Base-by-base conservation (phyloP, 2,329 filamentous ascomycete genomes). In the Xylaria sp. region DNA sequence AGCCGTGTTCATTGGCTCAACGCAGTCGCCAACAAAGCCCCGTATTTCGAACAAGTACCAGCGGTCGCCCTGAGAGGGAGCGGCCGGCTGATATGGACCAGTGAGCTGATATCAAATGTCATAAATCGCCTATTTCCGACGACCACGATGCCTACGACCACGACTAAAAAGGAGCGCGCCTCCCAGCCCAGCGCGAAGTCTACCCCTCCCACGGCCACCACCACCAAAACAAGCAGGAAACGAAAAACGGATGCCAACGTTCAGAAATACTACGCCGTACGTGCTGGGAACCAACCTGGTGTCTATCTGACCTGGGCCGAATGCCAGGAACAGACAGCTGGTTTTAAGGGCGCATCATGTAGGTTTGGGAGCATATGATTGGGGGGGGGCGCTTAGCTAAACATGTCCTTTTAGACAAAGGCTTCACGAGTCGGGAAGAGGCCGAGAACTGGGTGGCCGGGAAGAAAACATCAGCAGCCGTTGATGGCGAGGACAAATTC, bases 381-480 rank as follows among this genome's bases (percentile, higher is more conserved):
- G 64, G 36, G 6, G 64, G 36, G 6, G n/a, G 20, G 25, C 60
- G 56, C 20, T 18, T 12, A 33, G 41, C 62, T 67, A 60, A 68
- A 36, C 56, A 69, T 72, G 31, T 68, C 31, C 48, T 62, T 49
- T 31, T 69, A 96, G 93, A 92, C 84, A 95, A 96, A 82, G 93
- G 92, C 1, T 98, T 97, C 78, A 82, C 85, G 10, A 89, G 87
- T 0, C 83, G 86, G 67, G 86, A 90, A 71, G 94, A 97, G 68
- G 95, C 95, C n/a, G 87, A 92, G 75, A 89, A 88, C 1, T 98
- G 93, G 78, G 85, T 93, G 31, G 88, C 86, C 0, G 92, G 92
- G 56, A 86, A 86, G 72, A 85, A 86, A 66, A 79, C 79, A 8
- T 78, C 78, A 2, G 73, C 77, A 15, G 77, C 80, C 18, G 75